These are phyloP conservation scores for Diaporthe vexans DNA, from an alignment of 2,329 filamentous ascomycete species.

Conservation along the genomic window DNA sequence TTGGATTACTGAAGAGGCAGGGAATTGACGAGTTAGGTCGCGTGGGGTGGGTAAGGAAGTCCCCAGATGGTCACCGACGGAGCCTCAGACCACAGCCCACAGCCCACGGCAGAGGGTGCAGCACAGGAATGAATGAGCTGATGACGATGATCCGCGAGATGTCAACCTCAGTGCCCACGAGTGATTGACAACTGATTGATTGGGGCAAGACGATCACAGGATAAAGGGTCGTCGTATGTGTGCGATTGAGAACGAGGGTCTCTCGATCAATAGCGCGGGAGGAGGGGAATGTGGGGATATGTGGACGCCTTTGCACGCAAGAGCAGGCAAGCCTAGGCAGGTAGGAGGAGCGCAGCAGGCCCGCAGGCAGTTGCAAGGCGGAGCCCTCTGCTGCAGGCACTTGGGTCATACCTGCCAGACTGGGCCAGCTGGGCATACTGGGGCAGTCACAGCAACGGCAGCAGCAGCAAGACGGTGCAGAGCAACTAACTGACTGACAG, in stretches of 20 bases:
- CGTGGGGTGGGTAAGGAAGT: slow-evolving; percentile 14
- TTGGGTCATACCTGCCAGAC: not conserved
- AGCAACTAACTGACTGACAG: not conserved
- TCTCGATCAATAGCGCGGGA: not conserved
- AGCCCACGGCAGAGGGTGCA: slow-evolving; percentile 2
- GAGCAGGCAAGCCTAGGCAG: not conserved
- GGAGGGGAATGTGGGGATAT: slow-evolving; percentile 9
- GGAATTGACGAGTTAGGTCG: not conserved
- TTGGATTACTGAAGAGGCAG: not conserved
- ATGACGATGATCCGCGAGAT: not conserved
- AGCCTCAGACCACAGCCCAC: slow-evolving; percentile 21
- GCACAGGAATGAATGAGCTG: not conserved
- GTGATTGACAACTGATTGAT: not conserved
- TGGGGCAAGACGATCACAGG: not conserved
- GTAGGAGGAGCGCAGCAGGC: not conserved
- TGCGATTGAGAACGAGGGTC: not conserved
- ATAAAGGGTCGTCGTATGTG: not conserved
- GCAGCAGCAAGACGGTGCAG: slow-evolving; percentile 4
- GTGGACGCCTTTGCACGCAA: slow-evolving; percentile 8
- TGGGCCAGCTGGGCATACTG: too few relatives aligned
- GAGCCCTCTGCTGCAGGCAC: not conserved
- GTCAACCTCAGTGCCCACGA: not conserved
- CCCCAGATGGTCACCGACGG: slow-evolving; percentile 12
- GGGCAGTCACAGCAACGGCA: not conserved
- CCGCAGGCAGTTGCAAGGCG: not conserved